These are phyloP conservation scores for Phaeosphaeriaceae sp. DNA, from an alignment of 2,329 filamentous ascomycete genomes.

Conservation along the genomic window DNA sequence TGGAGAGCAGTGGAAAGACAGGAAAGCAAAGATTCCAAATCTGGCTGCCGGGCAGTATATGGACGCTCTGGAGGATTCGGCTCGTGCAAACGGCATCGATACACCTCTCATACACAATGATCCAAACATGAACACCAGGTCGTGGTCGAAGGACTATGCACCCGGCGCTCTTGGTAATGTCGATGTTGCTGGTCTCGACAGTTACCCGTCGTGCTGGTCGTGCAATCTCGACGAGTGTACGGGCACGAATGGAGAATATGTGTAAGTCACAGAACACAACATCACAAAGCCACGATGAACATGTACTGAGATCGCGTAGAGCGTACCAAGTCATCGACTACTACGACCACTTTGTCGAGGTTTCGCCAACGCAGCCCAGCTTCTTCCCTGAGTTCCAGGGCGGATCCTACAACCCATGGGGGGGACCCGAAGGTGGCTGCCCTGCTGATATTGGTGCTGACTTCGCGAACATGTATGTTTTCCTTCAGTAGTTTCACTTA, in stretches of 20 bases:
- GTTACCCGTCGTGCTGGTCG: constrained; percentile 65
- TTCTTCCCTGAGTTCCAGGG: constrained; percentile 68
- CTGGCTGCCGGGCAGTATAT: constrained; percentile 61
- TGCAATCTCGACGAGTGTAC: constrained; percentile 68
- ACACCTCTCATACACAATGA: constrained; percentile 66
- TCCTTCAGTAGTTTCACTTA: too few relatives aligned
- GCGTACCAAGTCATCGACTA: constrained; percentile 61
- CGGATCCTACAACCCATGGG: constrained; percentile 68
- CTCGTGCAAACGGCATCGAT: constrained; percentile 64
- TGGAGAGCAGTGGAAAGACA: constrained; percentile 49
- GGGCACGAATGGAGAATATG: constrained; percentile 61
- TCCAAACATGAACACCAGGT: constrained; percentile 64
- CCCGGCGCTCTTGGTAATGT: constrained; percentile 61
- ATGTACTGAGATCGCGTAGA: constrained; percentile 34
- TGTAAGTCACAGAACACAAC: constrained; percentile 9
- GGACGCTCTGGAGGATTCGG: constrained; percentile 62
- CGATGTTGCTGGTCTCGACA: constrained; percentile 61
- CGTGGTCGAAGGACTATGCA: constrained; percentile 68
- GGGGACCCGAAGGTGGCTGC: constrained; percentile 64
- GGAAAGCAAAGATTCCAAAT: constrained; percentile 55
- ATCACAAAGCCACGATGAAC: background rate
- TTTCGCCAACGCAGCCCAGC: constrained; percentile 55
- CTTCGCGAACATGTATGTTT: constrained; percentile 62
- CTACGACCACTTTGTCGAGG: constrained; percentile 56
- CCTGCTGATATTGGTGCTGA: constrained; percentile 62